phyloP scores from a whole-genome alignment of 2,329 filamentous ascomycete species.

The Xylaria sp. region DNA sequence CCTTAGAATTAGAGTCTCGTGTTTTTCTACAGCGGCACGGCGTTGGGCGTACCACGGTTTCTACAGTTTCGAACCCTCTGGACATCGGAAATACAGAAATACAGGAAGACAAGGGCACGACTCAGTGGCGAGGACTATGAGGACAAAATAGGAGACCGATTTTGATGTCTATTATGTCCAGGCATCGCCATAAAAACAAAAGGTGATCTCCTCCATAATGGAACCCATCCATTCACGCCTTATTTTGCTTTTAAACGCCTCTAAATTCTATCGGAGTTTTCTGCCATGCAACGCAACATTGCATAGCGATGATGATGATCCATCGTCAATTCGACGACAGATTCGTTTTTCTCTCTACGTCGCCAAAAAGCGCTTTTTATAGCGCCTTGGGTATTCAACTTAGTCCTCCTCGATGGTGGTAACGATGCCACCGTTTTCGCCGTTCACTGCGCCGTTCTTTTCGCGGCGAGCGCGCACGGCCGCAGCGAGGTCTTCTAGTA shows the following conservation, averaged over 20 bases:
- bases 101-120: background rate
- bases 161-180: background rate
- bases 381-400: background rate
- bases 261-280: background rate
- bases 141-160: background rate
- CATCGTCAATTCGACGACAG: background rate
- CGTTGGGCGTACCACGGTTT: background rate
- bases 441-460: slow-evolving; percentile 36
- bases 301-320: background rate
- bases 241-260: slow-evolving; percentile 3
- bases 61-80: background rate
- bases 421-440: slow-evolving; percentile 32
- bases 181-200: background rate
- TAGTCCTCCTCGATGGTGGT: slow-evolving; percentile 51
- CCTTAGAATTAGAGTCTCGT: background rate
- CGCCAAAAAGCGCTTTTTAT: background rate
- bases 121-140: background rate
- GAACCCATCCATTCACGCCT: slow-evolving; percentile 1
- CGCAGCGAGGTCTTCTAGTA: slow-evolving; percentile 80
- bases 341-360: background rate
- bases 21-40: background rate
- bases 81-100: background rate
- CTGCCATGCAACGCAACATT: background rate
- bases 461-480: slow-evolving; percentile 72
- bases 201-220: background rate